Evolutionary conservation across 768 basidiomycete genomes (phyloP), one percentile per base, ranked within the genome.

Genomic region (Lanmaoa rubissima): DNA sequence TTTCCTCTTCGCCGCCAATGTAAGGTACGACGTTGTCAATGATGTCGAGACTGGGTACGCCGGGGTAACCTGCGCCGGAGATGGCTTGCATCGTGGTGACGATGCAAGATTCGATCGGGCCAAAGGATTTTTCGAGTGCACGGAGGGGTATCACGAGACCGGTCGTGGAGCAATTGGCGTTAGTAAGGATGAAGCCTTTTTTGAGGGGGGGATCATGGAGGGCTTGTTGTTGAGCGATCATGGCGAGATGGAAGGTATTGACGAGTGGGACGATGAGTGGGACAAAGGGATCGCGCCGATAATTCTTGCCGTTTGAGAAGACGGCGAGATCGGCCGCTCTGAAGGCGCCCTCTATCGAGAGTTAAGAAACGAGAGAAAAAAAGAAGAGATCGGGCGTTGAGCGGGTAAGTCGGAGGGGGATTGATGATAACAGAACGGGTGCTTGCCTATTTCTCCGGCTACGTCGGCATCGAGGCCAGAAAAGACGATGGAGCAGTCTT

Each of bases 11-110:
- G 48, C 95, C 93, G 17, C 82, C 74, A 71, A 99, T 98, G 74
- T 91, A 87, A 5, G 97, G 97, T 2, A 99, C 87, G 69, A 99
- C 80, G 76, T 98, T 98, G 76, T 98, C 97, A 61, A 97, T 65
- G 71, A 98, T 92, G 73, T 98, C 97, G 54, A 99, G 79, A 42
- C 82, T 80, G 13, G 93, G 74, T 1, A 98, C 86, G 50, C 96
- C 97, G 1, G 97, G 97, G 76, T 98, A 99, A n/a, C 97, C 97
- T 0, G 84, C 95, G 38, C 97, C 97, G 0, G 92, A 95, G 73
- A 98, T 94, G 58, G 97, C 97, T 73, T 99, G 97, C 81, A 98
- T 86, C 5, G 97, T 99, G 7, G 94, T 97, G 70, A 95, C 88
- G 67, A 98, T 77, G 66, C 92, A 85, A 2, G 85, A 82, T 64